Evolutionary conservation across 2,329 filamentous ascomycete species (phyloP), one percentile per base, ranked within the genome.

Genomic region (Ceratocystis papillata): DNA sequence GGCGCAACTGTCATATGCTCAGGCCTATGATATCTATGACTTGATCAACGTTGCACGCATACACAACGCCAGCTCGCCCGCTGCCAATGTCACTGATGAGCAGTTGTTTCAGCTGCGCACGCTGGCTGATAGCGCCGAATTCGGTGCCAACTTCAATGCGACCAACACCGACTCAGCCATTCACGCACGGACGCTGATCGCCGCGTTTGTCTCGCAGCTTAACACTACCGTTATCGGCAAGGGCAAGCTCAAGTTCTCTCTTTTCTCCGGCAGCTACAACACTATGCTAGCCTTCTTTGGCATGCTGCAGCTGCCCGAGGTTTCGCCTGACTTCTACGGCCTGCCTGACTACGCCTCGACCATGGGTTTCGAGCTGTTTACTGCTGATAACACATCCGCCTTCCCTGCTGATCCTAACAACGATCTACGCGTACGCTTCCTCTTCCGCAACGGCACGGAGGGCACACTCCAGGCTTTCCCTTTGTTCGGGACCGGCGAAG

Each of bases 251-350:
- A 75, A 75, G 69, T 74, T 75, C 67, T 73, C 72, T 12, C 71
- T 75, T 1, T 70, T 75, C 1, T 71, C 73, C 0, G 73, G 74
- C 17, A 74, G 73, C 67, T 75, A 75, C 67, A 73, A 75, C 57
- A 75, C 74, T 2, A 74, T 75, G 69, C 70, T 75, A n/a, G 71
- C 73, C 28, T 75, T 75, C 67, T 75, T 75, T 50, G 73, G 73
- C 17, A 64, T 74, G 12, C 67, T 70, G 0, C 71, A 70, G 30
- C 71, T 75, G 44, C 66, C 71, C 2, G 65, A 71, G 1, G 68
- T 72, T 2, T 73, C 72, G 7, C 64, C 68, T 1, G 66, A 74
- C 67, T 75, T 75, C 64, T 68, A 70, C 60, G 74, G 74, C 15
- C 70, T 75, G 25, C 73, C 74, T 5, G 73, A 74, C 1, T 75